phyloP scores from a whole-genome alignment of 148 eudicot genomes.

The Silene uniflora region DNA sequence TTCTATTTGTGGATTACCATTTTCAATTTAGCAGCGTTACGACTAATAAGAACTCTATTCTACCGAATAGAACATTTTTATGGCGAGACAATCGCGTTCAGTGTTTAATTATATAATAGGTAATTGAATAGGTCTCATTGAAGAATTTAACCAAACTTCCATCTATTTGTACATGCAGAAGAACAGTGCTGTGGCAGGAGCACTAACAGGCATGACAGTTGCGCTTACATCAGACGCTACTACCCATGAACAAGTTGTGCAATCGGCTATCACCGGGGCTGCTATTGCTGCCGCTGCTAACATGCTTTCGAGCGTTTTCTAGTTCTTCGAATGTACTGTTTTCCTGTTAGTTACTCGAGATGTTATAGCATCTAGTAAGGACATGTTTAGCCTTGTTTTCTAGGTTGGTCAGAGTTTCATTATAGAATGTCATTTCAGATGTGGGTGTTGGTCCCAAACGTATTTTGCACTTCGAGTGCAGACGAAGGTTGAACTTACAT shows the following conservation, averaged over 20 bases:
- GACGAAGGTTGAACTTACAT: too few species aligned
- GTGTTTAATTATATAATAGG: background rate
- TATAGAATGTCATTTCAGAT: too few species aligned
- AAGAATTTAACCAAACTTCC: background rate
- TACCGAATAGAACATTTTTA: too few species aligned
- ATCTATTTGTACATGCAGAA: slow-evolving; percentile 39
- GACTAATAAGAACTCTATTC: too few species aligned
- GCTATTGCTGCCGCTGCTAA: slow-evolving; percentile 89
- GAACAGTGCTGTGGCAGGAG: slow-evolving; percentile 95
- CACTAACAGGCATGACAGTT: slow-evolving; percentile 72
- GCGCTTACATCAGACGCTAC: slow-evolving; percentile 60
- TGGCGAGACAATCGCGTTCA: background rate
- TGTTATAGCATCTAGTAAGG: background rate
- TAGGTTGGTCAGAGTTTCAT: too few species aligned
- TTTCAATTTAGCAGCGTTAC: too few species aligned
- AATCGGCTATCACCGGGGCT: slow-evolving; percentile 89
- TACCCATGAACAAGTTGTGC: slow-evolving; percentile 83
- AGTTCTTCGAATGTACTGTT: background rate
- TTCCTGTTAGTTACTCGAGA: background rate
- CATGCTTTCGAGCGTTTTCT: slow-evolving; percentile 68
- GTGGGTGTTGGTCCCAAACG: too few species aligned
- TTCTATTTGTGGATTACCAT: background rate
- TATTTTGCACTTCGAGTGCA: too few species aligned
- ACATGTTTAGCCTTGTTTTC: background rate
- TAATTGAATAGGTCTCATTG: background rate